Conservation (phyloP, 768 basidiomycete genomes). For the Favolaschia claudopus region DNA sequence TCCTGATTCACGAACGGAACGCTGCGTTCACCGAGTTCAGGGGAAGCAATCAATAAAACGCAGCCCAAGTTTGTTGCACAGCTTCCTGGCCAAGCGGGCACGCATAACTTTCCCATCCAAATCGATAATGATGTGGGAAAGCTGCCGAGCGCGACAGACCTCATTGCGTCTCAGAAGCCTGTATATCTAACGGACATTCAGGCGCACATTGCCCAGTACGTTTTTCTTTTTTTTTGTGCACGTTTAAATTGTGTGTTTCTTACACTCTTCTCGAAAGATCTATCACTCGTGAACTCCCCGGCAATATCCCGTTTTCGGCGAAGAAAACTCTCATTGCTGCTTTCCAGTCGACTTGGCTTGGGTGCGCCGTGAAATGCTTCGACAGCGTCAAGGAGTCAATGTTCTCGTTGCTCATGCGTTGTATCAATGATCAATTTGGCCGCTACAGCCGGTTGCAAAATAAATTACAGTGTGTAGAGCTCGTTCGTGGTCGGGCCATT, state of each 20-base stretch:
- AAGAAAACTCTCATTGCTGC: slow-evolving; percentile 34
- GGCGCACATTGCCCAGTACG: neutral
- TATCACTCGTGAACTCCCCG: slow-evolving; percentile 34
- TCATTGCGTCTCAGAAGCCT: no score
- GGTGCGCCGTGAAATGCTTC: slow-evolving; percentile 13
- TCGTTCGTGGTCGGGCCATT: no score
- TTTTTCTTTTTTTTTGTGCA: neutral
- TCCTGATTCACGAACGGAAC: slow-evolving; percentile 34
- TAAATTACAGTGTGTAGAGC: no score
- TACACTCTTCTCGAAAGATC: neutral
- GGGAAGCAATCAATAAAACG: no score
- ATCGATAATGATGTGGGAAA: no score
- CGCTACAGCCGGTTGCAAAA: slow-evolving; percentile 38
- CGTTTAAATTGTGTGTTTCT: neutral
- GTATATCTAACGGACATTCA: no score
- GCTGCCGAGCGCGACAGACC: no score
- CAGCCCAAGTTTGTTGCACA: neutral
- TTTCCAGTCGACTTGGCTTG: slow-evolving; percentile 33
- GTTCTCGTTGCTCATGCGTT: slow-evolving; percentile 18
- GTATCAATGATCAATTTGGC: slow-evolving; percentile 46
- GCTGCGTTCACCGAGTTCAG: neutral
- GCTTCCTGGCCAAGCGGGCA: no score
- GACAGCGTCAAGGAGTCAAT: slow-evolving; percentile 18
- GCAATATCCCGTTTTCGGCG: slow-evolving; percentile 38
- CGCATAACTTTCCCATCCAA: no score